Percentiles rank a stretch among this genome's conserved stretches.
These are phyloP conservation scores for Chlorella sp. DNA, from an alignment of 139 green algal genomes.

Conservation along the genomic window DNA sequence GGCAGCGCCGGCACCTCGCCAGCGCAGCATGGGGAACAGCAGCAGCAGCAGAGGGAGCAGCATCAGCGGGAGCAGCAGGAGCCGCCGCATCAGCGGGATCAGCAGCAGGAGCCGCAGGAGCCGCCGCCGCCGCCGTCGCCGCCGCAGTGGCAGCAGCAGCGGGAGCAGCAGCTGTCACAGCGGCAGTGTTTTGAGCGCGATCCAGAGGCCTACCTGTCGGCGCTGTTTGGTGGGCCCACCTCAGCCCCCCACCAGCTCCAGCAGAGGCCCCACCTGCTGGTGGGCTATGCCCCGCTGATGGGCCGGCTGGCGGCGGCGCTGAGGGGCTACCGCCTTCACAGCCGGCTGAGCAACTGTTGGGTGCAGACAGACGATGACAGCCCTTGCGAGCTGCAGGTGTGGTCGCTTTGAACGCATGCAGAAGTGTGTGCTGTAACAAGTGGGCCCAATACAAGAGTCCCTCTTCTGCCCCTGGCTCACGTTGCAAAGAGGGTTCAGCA, in stretches of 20 bases:
- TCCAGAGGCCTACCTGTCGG: conserved; percentile 3
- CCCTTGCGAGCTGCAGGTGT: conserved; percentile 31
- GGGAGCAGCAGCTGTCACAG: neutral
- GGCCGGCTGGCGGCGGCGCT: neutral
- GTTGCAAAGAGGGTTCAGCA: too few relatives aligned
- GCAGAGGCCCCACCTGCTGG: neutral
- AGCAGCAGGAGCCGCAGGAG: neutral
- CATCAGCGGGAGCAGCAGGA: neutral
- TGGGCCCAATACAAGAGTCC: too few relatives aligned
- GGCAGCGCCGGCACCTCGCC: neutral
- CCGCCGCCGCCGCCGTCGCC: neutral
- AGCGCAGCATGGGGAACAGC: neutral
- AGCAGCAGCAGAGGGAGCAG: neutral
- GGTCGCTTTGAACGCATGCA: neutral
- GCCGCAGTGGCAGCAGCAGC: neutral
- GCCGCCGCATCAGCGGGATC: neutral
- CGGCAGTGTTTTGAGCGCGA: conserved; percentile 13
- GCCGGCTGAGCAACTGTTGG: conserved; percentile 30
- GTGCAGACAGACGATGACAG: conserved; percentile 33
- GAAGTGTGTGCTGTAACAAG: too few relatives aligned
- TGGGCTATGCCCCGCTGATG: conserved; percentile 14
- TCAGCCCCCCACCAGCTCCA: neutral
- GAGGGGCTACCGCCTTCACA: neutral
- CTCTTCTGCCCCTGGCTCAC: too few relatives aligned
- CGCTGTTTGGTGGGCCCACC: neutral